Conservation (phyloP, 352 stramenopile species). For the Phytopythium aichiense region DNA sequence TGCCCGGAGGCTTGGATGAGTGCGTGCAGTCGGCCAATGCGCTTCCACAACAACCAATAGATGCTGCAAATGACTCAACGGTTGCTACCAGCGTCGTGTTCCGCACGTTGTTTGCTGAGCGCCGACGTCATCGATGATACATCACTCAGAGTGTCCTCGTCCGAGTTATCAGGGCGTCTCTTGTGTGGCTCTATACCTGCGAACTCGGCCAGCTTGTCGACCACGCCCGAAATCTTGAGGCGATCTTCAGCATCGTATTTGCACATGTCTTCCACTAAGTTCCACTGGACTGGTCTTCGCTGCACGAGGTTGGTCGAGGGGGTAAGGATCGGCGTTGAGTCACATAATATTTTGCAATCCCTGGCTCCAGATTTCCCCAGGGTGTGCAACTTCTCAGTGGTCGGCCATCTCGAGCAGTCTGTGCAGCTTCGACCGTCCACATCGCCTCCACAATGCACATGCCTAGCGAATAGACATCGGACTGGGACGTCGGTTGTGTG, state of each 20-base stretch:
- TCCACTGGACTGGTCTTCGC: no score
- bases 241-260: not conserved
- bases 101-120: not conserved
- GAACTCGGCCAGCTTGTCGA: not conserved
- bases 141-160: not conserved
- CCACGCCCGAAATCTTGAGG: not conserved
- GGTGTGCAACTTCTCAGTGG: no score
- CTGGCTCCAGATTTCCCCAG: not conserved
- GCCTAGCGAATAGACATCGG: not conserved
- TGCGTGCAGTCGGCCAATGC: not conserved
- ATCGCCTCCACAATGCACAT: slow-evolving; percentile 1
- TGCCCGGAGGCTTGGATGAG: no score
- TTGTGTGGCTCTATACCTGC: not conserved
- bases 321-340: no score
- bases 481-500: not conserved
- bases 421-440: not conserved
- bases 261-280: no score
- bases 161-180: not conserved
- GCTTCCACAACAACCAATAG: not conserved
- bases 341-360: no score
- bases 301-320: not conserved
- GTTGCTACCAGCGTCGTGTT: no score
- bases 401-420: no score
- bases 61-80: not conserved
- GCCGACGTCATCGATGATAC: not conserved